Evolutionary conservation across 1,284 basidiomycete genomes (phyloP), one percentile per base, ranked within the genome.

Genomic region (Sporisorium graminicola): DNA sequence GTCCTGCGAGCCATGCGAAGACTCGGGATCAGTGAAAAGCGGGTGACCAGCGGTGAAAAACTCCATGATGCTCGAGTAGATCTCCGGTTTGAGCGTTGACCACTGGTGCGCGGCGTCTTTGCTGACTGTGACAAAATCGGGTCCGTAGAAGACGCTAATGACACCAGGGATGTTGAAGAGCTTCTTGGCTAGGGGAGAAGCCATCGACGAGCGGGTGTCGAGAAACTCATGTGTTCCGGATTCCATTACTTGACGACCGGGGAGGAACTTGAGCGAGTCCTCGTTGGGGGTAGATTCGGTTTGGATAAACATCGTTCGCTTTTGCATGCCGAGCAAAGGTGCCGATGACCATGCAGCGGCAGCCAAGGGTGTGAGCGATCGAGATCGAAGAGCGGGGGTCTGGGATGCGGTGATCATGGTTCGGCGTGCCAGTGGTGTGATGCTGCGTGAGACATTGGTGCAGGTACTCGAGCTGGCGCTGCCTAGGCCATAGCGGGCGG

Each of bases 61-160:
- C 86, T 99, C 96, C 96, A 99, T 99, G 72, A 99, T 89, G 63
- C 91, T 91, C n/a, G 94, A 93, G 86, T 98, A 99, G 57, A 99
- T 91, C 87, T 99, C 97, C n/a, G 96, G 97, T 86, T 99, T 99
- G 77, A 99, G 87, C 33, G 96, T 90, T 3, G 92, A 87, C 96
- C 96, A 99, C 10, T 90, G 87, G 77, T 91, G 91, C 79, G 93
- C 93, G 42, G 92, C 89, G 84, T 94, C 92, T 87, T 98, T 99
- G 53, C 92, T 93, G 57, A 99, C 93, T 0, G 95, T 96, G 81
- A 99, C 94, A 85, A 99, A 99, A 87, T 99, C 97, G 2, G 96
- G 97, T 0, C 96, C 96, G 85, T 93, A 99, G 86, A 98, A 98
- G 42, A 99, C 90, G 58, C 90, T 89, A 29, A 90, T 90, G 65